These are phyloP conservation scores for Discostella stelligeroides DNA, from an alignment of 108 stramenopile genomes.

Conservation along the genomic window DNA sequence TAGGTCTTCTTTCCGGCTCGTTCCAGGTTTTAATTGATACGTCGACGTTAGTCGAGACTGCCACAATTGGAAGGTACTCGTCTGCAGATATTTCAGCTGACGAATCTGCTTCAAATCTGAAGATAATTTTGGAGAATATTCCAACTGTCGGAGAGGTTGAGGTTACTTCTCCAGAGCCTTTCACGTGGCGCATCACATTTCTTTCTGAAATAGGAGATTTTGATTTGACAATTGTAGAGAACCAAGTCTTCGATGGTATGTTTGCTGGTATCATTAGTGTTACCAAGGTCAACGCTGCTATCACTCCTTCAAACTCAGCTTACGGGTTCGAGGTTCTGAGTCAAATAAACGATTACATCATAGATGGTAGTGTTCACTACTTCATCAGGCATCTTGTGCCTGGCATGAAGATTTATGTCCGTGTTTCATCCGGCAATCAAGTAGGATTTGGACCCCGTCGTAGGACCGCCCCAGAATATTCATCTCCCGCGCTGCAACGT, in stretches of 20 bases:
- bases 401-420: constrained; percentile 51
- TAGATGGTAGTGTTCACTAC: constrained; percentile 31
- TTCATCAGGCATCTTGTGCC: constrained; percentile 53
- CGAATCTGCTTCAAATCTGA: constrained; percentile 39
- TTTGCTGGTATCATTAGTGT: constrained; percentile 22
- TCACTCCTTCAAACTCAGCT: constrained; percentile 36
- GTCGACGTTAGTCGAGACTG: constrained; percentile 17
- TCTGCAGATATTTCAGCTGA: constrained; percentile 51
- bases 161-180: constrained; percentile 45
- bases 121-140: constrained; percentile 75
- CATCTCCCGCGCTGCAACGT: constrained; percentile 44
- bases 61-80: constrained; percentile 24
- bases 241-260: constrained; percentile 25
- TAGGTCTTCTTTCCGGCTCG: constrained; percentile 35
- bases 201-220: constrained; percentile 65
- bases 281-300: constrained; percentile 29
- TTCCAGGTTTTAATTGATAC: constrained; percentile 45
- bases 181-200: constrained; percentile 64
- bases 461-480: constrained; percentile 51
- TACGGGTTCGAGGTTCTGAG: constrained; percentile 41
- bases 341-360: constrained; percentile 12
- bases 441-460: constrained; percentile 62
- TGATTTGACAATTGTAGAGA: constrained; percentile 27
- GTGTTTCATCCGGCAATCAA: constrained; percentile 59
- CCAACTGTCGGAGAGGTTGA: constrained; percentile 76